Evolutionary conservation across 2,329 filamentous ascomycete genomes (phyloP).

Genomic region (Colletotrichum filicis): DNA sequence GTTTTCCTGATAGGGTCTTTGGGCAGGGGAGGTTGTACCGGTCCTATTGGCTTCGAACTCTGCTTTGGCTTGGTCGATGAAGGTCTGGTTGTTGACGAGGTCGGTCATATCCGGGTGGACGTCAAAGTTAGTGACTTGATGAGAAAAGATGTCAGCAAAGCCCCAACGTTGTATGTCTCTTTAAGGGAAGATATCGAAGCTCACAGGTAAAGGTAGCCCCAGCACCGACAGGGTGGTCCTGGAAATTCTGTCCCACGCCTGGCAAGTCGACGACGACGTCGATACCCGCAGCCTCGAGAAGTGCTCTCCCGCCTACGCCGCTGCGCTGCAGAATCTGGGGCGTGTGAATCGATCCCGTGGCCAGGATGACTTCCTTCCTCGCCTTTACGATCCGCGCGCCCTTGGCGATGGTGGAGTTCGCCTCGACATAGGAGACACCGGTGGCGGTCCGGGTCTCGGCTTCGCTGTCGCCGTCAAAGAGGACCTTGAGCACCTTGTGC

Average conservation of each 20-base stretch:
- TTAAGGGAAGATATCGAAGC: neutral
- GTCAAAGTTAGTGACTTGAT: constrained; percentile 35
- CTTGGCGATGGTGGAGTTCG: constrained; percentile 26
- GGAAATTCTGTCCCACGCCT: constrained; percentile 48
- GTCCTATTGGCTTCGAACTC: constrained; percentile 32
- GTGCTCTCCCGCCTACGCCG: constrained; percentile 49
- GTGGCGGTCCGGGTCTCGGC: constrained; percentile 30
- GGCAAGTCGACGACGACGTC: constrained; percentile 65
- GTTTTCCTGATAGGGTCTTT: too few species aligned
- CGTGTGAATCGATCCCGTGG: constrained; percentile 54
- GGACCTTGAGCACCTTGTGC: constrained; percentile 51
- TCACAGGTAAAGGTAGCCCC: constrained; percentile 35
- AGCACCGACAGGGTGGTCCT: constrained; percentile 46
- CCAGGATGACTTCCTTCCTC: constrained; percentile 52
- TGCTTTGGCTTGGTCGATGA: constrained; percentile 26
- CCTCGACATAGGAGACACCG: constrained; percentile 38
- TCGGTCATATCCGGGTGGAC: constrained; percentile 35
- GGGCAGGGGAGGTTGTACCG: neutral
- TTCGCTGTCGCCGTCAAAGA: constrained; percentile 43
- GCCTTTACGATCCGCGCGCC: constrained; percentile 34
- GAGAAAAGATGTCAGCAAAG: neutral
- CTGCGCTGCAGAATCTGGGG: constrained; percentile 56
- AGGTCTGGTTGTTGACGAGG: constrained; percentile 33
- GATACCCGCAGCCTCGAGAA: constrained; percentile 56
- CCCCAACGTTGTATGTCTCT: too few species aligned